Evolutionary conservation across 2,329 filamentous ascomycete genomes (phyloP).

Genomic region (Pseudogymnoascus sp.): DNA sequence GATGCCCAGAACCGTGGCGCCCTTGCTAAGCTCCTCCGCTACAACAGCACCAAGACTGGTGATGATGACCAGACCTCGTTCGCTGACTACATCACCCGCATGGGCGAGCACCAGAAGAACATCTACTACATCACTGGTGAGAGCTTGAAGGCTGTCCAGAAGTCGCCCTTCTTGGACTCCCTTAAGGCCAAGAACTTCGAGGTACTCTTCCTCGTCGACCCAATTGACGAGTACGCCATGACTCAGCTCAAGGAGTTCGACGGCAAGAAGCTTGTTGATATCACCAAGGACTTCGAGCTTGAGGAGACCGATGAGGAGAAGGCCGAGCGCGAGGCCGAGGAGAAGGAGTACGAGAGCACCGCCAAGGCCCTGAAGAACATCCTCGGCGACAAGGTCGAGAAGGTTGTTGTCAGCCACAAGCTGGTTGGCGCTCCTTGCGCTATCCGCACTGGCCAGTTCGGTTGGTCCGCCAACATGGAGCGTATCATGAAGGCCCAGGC

Average conservation of each 20-base stretch:
- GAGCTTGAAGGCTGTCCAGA: conserved; percentile 94
- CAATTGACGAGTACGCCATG: conserved; percentile 99
- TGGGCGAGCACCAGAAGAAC: conserved; percentile 99
- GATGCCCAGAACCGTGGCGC: conserved; percentile 90
- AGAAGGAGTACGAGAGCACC: conserved; percentile 95
- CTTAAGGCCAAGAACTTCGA: conserved; percentile 99
- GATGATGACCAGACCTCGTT: conserved; percentile 88
- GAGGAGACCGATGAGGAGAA: conserved; percentile 99
- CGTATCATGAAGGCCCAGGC: conserved; percentile 99
- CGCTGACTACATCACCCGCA: conserved; percentile 95
- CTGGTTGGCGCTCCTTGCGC: conserved; percentile 88
- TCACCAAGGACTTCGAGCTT: conserved; percentile 99
- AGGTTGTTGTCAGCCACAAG: conserved; percentile 99
- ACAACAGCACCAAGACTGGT: conserved; percentile 97
- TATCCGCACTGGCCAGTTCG: conserved; percentile 98
- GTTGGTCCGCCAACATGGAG: conserved; percentile 99
- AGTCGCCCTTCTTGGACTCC: conserved; percentile 97
- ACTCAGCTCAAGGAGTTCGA: conserved; percentile 99
- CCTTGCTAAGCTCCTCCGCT: conserved; percentile 97
- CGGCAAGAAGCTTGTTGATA: conserved; percentile 99
- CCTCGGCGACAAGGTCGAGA: conserved; percentile 98
- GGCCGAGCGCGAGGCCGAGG: conserved; percentile 85
- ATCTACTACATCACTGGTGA: conserved; percentile 99
- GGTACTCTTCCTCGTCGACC: conserved; percentile 98
- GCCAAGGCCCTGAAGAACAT: conserved; percentile 99